Evolutionary conservation across 306 rosid species (phyloP), one percentile per base, ranked within the genome.

Genomic region (Cyamopsis tetragonoloba): DNA sequence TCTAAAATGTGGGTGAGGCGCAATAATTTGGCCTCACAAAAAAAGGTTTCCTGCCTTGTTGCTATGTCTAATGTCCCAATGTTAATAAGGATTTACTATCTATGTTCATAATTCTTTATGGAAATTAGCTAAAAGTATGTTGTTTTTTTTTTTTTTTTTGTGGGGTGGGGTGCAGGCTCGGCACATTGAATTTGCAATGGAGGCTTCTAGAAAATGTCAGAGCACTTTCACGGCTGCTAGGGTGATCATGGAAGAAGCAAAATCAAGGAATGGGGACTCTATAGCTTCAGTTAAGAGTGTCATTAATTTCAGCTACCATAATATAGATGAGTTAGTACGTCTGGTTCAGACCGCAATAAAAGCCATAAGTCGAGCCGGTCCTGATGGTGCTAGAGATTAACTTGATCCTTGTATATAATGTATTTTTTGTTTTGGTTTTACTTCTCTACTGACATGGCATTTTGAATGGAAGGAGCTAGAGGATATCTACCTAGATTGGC

Each of bases 271-370:
- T 61, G 79, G 32, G 69, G 86, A 80, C 51, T 77, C 76, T 61
- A 55, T 80, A 77, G 58, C 77, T 66, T 84, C 86, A 24, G 73
- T 89, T 71, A 87, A 71, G 76, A 85, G 80, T 47, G 96, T 82
- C 55, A 53, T 84, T 51, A 87, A 89, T 76, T 85, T 89, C 83
- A 82, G 95, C 83, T 92, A 87, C 86, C 98, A 89, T 74, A 92
- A 92, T 62, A 68, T 92, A 18, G 86, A 84, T 46, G 92, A 89
- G 76, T 82, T 89, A 63, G 59, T 82, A 28, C 75, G 73, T 54
- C 74, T 85, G 77, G 95, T 87, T 73, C 68, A 63, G 71, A 72
- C 63, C 22, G 92, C 96, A 41, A 70, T 71, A 76, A 78, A 82
- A 66, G 84, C 83, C 41, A 79, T 87, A 75, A 78, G 81, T 68